These are phyloP conservation scores for Brassica balearica DNA, from an alignment of 441 rosid genomes.

Conservation along the genomic window DNA sequence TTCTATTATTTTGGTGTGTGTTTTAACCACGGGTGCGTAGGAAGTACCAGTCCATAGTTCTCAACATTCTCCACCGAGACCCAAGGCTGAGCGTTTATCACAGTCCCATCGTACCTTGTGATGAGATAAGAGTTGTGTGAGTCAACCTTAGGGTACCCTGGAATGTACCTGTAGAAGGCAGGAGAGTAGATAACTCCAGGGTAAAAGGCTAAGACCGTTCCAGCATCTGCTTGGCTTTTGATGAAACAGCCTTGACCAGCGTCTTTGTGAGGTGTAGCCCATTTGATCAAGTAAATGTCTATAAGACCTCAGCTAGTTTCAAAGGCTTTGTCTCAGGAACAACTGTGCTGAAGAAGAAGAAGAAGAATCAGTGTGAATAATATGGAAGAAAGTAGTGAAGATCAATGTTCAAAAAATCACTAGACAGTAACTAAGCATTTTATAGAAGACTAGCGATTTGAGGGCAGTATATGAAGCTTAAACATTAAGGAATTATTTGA, in stretches of 20 bases:
- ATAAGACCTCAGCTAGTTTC: constrained; percentile 59
- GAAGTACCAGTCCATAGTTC: constrained; percentile 69
- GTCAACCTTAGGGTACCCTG: constrained; percentile 85
- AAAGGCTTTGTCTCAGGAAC: constrained; percentile 71
- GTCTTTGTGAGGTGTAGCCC: constrained; percentile 81
- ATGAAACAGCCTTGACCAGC: constrained; percentile 86
- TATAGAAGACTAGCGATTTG: no score
- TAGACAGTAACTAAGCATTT: no score
- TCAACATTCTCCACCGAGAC: constrained; percentile 65
- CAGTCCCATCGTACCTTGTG: constrained; percentile 89
- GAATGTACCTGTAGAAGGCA: constrained; percentile 79
- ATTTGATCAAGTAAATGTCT: constrained; percentile 62
- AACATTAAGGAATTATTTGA: no score
- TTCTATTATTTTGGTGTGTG: constrained; percentile 39
- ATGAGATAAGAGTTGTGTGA: constrained; percentile 77
- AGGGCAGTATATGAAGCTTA: no score
- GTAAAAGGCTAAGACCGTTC: constrained; percentile 77
- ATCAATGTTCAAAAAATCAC: no score
- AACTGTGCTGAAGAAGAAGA: constrained; percentile 71
- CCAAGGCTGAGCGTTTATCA: constrained; percentile 92
- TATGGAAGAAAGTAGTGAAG: no score
- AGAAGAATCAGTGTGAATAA: constrained; percentile 33
- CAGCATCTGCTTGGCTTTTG: constrained; percentile 74
- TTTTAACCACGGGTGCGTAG: constrained; percentile 31
- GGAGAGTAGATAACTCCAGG: constrained; percentile 86